Conservation (phyloP, 1,139 yeast genomes). For the Kazachstania sp. region DNA sequence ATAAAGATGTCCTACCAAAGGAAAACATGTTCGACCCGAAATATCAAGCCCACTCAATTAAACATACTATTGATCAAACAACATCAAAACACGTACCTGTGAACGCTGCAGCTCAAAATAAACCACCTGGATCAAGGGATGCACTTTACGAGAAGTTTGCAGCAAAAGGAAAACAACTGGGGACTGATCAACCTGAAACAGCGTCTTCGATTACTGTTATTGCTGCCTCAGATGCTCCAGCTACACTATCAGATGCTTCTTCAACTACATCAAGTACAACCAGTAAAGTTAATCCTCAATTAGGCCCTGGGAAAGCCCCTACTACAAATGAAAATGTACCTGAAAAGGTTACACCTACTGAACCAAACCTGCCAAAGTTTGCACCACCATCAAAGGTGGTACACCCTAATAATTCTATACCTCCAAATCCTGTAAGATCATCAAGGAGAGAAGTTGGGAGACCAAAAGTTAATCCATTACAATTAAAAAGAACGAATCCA, state of each 20-base stretch:
- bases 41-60: constrained; percentile 29
- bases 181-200: constrained; percentile 14
- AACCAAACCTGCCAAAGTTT: constrained; percentile 8
- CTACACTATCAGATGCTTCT: not conserved
- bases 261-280: not conserved
- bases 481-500: constrained; percentile 8
- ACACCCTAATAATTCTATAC: constrained; percentile 18
- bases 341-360: not conserved
- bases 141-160: constrained; percentile 26
- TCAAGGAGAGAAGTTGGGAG: constrained; percentile 28
- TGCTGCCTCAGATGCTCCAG: not conserved
- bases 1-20: constrained; percentile 15
- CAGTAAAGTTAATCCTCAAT: not conserved
- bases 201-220: not conserved
- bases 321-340: not conserved
- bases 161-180: constrained; percentile 27
- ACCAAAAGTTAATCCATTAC: constrained; percentile 22
- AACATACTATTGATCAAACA: constrained; percentile 29
- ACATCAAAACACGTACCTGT: constrained; percentile 28
- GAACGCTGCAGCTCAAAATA: constrained; percentile 21
- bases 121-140: constrained; percentile 17
- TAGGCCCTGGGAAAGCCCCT: not conserved
- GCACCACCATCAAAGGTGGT: constrained; percentile 24
- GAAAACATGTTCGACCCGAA: constrained; percentile 29
- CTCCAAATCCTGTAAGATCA: constrained; percentile 1